Base-by-base conservation (phyloP, 495 filamentous ascomycete genomes). In the Podospora anserina region DNA sequence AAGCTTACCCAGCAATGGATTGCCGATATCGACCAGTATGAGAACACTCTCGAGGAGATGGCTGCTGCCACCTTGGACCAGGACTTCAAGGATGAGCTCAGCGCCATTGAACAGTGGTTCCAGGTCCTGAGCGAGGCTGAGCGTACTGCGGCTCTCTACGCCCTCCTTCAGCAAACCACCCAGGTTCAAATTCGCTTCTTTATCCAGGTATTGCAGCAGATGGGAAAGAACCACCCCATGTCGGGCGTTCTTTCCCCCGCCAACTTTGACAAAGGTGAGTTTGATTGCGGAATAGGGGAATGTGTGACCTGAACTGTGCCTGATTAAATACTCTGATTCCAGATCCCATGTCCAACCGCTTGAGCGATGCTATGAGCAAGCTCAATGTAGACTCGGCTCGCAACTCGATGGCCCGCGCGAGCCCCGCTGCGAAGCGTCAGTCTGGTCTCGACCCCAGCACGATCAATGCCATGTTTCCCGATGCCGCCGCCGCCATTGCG, bases 161-260 rank as follows among this genome's bases (percentile, higher is more conserved):
- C 95, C 39, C 82, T 99, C 68, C 83, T 99, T 59, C 96, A 98
- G 85, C 95, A 99, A 81, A 97, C 95, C 6, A 98, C 95, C 4
- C 96, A 99, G 80, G 94, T 99, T 64, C 95, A 99, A 81, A 97
- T 97, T 70, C 90, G 96, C 61, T 99, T 99, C 84, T 99, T 99
- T 82, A 98, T 97, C 72, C 93, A 97, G 80, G 95, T 98, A 39
- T 81, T 99, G 73, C 92, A 98, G 83, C 94, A 98, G 78, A 99
- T 99, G 96, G 91, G 93, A 39, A 96, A 97, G 82, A 92, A 88
- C 71, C 95, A 98, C 79, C 95, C 95, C 27, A 97, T 98, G 91
- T 97, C 96, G 56, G 93, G 94, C 60, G 89, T 99, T 34, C 83
- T 99, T 49, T 98, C 95, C 23, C 95, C 95, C 13, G 92, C 96